Conservation (phyloP, 2,329 filamentous ascomycete species). For the Monilinia fructicola region DNA sequence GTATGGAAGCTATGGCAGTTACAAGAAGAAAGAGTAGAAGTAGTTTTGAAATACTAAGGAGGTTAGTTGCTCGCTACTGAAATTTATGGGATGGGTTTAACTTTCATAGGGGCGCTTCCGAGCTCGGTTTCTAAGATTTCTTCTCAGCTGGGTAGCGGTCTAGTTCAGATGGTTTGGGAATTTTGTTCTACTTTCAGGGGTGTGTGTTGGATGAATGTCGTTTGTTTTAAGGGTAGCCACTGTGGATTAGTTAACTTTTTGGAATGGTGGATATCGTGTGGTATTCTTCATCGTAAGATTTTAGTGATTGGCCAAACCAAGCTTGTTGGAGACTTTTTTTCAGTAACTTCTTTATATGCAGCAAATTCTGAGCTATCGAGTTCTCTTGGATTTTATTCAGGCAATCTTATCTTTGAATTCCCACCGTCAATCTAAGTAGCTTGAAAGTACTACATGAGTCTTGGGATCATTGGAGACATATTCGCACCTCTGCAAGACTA, state of each 20-base stretch:
- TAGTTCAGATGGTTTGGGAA: background rate
- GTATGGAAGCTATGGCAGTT: constrained; percentile 22
- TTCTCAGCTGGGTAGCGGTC: background rate
- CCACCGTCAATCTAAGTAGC: background rate
- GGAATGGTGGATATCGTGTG: background rate
- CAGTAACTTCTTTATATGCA: too few species aligned
- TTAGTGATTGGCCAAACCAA: background rate
- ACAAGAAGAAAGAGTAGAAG: constrained; percentile 13
- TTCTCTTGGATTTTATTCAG: too few species aligned
- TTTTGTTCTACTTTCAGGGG: background rate
- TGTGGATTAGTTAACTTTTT: background rate
- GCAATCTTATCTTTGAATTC: too few species aligned
- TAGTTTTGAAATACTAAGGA: background rate
- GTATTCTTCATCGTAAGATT: background rate
- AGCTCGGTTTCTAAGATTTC: background rate
- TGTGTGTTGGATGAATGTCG: background rate
- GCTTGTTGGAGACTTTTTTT: too few species aligned
- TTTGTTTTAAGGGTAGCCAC: background rate
- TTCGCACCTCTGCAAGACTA: too few species aligned
- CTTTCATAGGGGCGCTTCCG: background rate
- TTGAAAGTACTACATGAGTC: background rate
- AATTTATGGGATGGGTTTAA: background rate
- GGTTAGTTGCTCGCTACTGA: background rate
- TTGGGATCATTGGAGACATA: too few species aligned
- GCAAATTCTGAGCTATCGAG: too few species aligned